Conservation (phyloP, 345 rosid genomes). For the Populus ilicifolia region DNA sequence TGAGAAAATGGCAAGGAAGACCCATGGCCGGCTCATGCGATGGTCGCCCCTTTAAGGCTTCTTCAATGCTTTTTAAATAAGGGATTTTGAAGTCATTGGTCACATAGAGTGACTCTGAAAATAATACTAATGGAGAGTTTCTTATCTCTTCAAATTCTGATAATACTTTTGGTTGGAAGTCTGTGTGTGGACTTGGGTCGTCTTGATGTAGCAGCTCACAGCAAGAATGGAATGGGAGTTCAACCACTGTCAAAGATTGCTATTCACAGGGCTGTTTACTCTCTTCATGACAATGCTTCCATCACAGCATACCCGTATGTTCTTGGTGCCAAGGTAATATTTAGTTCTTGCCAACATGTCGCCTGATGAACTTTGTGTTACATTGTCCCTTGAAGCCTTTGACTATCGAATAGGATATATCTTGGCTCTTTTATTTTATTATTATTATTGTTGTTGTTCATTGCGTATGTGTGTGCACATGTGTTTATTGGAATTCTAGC, state of each 20-base stretch:
- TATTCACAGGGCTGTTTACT: conserved; percentile 17
- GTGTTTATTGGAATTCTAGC: not conserved
- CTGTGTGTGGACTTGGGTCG: not conserved
- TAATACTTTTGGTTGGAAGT: not conserved
- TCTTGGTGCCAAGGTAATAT: conserved; percentile 18
- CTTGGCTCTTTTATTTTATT: too few species aligned
- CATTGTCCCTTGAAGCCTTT: not conserved
- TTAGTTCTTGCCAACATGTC: not conserved
- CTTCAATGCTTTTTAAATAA: too few species aligned
- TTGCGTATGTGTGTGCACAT: too few species aligned
- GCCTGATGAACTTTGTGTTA: too few species aligned
- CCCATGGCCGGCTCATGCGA: not conserved
- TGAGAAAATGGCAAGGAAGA: not conserved
- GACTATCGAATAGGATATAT: not conserved
- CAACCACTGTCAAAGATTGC: conserved; percentile 27
- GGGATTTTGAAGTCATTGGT: too few species aligned
- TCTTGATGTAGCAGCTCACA: not conserved
- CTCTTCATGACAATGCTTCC: conserved; percentile 25
- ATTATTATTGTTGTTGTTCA: too few species aligned
- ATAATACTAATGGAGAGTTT: too few species aligned
- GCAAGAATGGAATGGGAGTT: not conserved
- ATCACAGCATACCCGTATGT: conserved; percentile 14
- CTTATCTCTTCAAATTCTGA: too few species aligned
- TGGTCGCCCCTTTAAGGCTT: not conserved
- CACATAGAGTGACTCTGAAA: too few species aligned